Evolutionary conservation across 2,329 filamentous ascomycete species (phyloP), one percentile per base, ranked within the genome.

Genomic region (Trichoderma sp.): DNA sequence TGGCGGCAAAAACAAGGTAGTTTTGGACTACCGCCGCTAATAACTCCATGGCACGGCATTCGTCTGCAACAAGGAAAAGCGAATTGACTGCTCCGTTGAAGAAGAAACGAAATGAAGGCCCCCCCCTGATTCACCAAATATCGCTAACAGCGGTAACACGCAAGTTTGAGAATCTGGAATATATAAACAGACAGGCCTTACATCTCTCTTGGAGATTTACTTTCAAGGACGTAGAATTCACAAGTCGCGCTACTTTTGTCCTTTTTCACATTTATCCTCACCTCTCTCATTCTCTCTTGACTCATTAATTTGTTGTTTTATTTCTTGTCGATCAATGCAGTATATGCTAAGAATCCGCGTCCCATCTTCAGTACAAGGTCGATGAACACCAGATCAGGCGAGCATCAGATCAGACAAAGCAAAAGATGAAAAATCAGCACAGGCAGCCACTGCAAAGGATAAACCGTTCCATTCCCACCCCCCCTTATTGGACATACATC

Each of bases 401-500:
- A 14, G n/a, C 34, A 50, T 48, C 19, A 41, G 30, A 17, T 34
- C n/a, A 28, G 14, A 50, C 19, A 48, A 60, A 60, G 39, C 30
- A 60, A 24, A 26, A 60, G 15, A 10, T n/a, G 3, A 21, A 19
- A 41, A 41, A n/a, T 17, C 12, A 19, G 3, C n/a, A 51, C 44
- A 50, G 45, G 14, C 56, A 50, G 24, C 15, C 43, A 17, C 44
- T 54, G 52, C n/a, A 62, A 64, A 30, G 9, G 10, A 10, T 34
- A 9, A 39, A 14, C 12, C 34, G 4, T 14, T 39, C 34, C 34
- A 39, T 39, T 39, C 28, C 34, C 44, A 19, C 7, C 48, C 26
- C 43, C 24, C 50, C 21, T 7, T 51, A 15, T 17, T 34, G 63
- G 62, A 60, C 67, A 65, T 69, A 30, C 61, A 67, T 67, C 67